A percentile compares a stretch with the other conserved stretches of the same genome.
These are phyloP conservation scores for Tylopilus vinaceipallidus DNA, from an alignment of 768 basidiomycete genomes.

Conservation along the genomic window DNA sequence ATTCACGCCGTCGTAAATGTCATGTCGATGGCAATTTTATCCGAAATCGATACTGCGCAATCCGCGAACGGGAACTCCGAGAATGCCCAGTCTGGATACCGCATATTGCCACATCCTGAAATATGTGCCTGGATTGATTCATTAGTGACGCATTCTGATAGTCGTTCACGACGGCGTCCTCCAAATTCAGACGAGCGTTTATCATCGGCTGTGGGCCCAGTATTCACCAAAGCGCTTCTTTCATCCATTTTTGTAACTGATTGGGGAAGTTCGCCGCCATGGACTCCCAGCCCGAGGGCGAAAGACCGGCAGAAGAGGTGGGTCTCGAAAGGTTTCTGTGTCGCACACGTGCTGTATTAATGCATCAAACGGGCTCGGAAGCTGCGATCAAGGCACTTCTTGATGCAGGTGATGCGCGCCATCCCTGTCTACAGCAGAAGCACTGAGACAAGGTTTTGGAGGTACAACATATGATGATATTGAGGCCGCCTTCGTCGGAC, in stretches of 20 bases:
- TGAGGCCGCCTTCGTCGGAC: constrained; percentile 71
- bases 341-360: too few relatives aligned
- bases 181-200: constrained; percentile 40
- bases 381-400: constrained; percentile 82
- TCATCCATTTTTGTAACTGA: neutral
- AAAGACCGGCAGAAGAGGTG: constrained; percentile 66
- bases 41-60: neutral
- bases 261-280: neutral
- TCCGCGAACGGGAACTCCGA: too few relatives aligned
- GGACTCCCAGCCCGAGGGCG: constrained; percentile 54
- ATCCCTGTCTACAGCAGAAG: neutral
- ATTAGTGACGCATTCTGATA: neutral
- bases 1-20: neutral
- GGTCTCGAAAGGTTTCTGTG: too few relatives aligned
- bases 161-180: neutral
- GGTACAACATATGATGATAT: constrained; percentile 78
- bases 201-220: constrained; percentile 73
- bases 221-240: constrained; percentile 64
- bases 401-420: constrained; percentile 57
- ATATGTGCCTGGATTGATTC: neutral
- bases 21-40: neutral
- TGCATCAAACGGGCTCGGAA: constrained; percentile 37
- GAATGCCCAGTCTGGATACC: too few relatives aligned
- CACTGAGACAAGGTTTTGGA: constrained; percentile 29
- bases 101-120: too few relatives aligned